Evolutionary conservation across 1,284 basidiomycete genomes (phyloP), one percentile per base, ranked within the genome.

Genomic region (Porogramme epimiltina): DNA sequence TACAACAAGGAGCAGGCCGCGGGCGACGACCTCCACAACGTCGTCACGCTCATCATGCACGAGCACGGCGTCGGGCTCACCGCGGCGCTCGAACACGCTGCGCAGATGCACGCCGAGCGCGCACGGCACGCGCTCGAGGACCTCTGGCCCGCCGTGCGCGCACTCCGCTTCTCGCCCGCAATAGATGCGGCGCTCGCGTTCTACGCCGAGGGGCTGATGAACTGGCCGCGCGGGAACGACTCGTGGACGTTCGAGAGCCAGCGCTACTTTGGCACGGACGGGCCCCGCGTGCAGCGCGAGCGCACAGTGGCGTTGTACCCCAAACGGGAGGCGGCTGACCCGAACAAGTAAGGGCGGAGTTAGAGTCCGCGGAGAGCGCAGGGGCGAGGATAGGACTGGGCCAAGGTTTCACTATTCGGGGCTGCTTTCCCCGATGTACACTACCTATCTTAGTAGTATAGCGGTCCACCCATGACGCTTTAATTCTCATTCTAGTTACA

Each of bases 211-310:
- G 45, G 45, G 15, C 10, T 52, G 15, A 36, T 42, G 26, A 47
- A 52, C 25, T 52, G 51, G 51, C 40, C 42, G 13, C 51, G 51
- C 28, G 51, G 40, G 25, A 49, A 49, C 47, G 52, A 54, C 34
- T 26, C 28, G 25, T 69, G 67, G 67, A 59, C 48, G 5, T 67
- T 68, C 47, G 64, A 66, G 54, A 56, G 51, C 22, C 51, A 59
- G 31, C 37, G 66, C 19, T 69, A 69, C 40, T 69, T 69, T 28
- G 66, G 64, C 1, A 51, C 28, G 1, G 51, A 59, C 23, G 65
- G 66, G 9, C 49, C 25, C 24, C 56, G 60, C 22, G 51, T 66
- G 9, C 55, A 63, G 49, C 37, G 45, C 37, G 33, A 42, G 3
- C 48, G 61, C 3, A 6, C 48, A 24, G 58, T 54, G 3, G 16